Base-by-base conservation (phyloP, 1,284 basidiomycete species). In the Meira nashicola region DNA sequence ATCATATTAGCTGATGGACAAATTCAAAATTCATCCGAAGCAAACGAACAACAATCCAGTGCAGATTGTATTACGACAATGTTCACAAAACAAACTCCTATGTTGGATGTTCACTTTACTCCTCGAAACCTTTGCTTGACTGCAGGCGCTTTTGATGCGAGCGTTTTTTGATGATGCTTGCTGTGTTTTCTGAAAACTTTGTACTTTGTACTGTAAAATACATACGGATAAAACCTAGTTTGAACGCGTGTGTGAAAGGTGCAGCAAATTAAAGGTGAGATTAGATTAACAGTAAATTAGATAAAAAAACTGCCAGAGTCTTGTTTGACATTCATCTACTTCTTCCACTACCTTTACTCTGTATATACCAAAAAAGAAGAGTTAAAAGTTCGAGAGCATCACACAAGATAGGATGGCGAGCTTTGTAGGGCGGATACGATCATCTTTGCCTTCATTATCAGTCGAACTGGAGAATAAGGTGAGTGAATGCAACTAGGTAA, bases 21-120 rank as follows among this genome's bases (percentile, higher is more conserved):
- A 33, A 14, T 38, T 6, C 39, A 47, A 39, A 23, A 14, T 10
- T 50, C 37, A 4, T 12, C 19, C 14, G 49, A 57, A 14, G 55
- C 48, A 5, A 48, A 23, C 23, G 28, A 33, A 33, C 12, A 21
- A 33, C 21, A 37, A 17, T 58, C 54, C 12, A 55, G 52, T 14
- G 39, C 84, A n/a, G 94, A 97, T 78, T 83, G 96, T 50, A 80
- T 98, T 1, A 84, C 89, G 1, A 94, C 92, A 0, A 94, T 92
- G 79, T 88, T 89, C 4, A 98, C 95, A 23, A 98, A 97, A 81
- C 85, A 91, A 60, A 97, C 95, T 40, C 92, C 94, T 0, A 85
- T 97, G 64, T 85, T 86, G 50, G 88, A 93, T 73, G 87, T 94
- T 11, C 90, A 95, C 68, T 94, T 97, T 73, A 97, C 94, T 8